These are phyloP conservation scores for Trametes hirsuta DNA, from an alignment of 1,284 basidiomycete genomes.

Conservation along the genomic window DNA sequence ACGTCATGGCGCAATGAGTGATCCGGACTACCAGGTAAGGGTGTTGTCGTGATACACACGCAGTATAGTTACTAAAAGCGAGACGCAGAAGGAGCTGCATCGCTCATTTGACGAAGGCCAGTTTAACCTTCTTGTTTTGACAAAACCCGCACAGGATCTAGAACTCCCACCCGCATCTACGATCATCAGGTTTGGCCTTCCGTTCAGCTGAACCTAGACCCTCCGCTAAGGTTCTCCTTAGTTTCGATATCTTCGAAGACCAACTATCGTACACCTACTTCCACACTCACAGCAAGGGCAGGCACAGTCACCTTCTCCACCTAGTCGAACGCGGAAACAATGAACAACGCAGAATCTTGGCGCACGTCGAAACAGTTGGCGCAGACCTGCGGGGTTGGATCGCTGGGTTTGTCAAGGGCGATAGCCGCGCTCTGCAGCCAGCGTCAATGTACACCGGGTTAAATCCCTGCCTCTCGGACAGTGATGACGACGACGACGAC, in stretches of 20 bases:
- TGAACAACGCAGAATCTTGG: slow-evolving; percentile 53
- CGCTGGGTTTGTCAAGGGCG: slow-evolving; percentile 41
- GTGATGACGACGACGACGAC: slow-evolving; percentile 45
- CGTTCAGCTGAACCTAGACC: not conserved
- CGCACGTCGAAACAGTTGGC: slow-evolving; percentile 33
- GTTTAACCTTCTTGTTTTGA: slow-evolving; percentile 64
- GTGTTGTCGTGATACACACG: slow-evolving; percentile 27
- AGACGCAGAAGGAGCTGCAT: slow-evolving; percentile 47
- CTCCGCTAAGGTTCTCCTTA: not conserved
- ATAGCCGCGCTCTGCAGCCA: slow-evolving; percentile 50
- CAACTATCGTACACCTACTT: slow-evolving; percentile 55
- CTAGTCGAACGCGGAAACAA: slow-evolving; percentile 64
- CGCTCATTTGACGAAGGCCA: slow-evolving; percentile 53
- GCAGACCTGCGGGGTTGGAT: slow-evolving; percentile 48
- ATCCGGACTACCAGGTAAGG: slow-evolving; percentile 42
- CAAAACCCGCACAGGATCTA: slow-evolving; percentile 59
- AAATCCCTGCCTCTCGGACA: slow-evolving; percentile 49
- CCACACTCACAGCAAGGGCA: slow-evolving; percentile 47
- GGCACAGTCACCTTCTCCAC: slow-evolving; percentile 58
- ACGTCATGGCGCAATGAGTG: slow-evolving; percentile 33
- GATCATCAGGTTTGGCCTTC: slow-evolving; percentile 56
- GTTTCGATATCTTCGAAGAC: slow-evolving; percentile 62
- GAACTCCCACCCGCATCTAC: slow-evolving; percentile 56
- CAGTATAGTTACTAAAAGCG: not conserved
- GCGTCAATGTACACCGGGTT: slow-evolving; percentile 42